Evolutionary conservation across 768 basidiomycete species (phyloP).

Genomic region (Vararia minispora): DNA sequence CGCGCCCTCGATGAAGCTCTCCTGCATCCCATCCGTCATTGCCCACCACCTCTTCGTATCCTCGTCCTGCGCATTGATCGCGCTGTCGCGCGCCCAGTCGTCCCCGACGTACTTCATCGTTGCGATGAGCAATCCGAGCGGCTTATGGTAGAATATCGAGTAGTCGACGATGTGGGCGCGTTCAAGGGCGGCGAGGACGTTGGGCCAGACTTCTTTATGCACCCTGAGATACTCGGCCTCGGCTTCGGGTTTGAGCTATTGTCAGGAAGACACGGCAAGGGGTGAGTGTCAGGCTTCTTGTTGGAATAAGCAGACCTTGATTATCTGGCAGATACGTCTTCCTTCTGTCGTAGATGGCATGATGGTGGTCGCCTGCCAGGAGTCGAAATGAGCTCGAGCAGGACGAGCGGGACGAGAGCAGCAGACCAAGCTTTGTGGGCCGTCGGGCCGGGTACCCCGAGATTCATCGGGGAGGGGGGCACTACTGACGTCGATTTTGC

Average conservation of each 20-base stretch:
- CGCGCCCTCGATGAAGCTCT: slow-evolving; percentile 61
- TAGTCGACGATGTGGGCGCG: slow-evolving; percentile 63
- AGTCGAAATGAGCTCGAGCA: too few relatives aligned
- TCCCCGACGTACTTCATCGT: slow-evolving; percentile 64
- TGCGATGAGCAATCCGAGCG: slow-evolving; percentile 59
- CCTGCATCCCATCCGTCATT: slow-evolving; percentile 69
- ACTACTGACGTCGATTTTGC: too few relatives aligned
- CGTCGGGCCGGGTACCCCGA: too few relatives aligned
- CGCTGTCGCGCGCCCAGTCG: slow-evolving; percentile 61
- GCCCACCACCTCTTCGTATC: slow-evolving; percentile 74
- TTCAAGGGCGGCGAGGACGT: slow-evolving; percentile 51
- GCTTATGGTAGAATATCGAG: slow-evolving; percentile 60
- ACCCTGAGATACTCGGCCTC: slow-evolving; percentile 43
- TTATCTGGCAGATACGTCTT: slow-evolving; percentile 63
- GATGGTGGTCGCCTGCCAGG: too few relatives aligned
- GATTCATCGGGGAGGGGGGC: too few relatives aligned
- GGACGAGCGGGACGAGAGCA: too few relatives aligned
- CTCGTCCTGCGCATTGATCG: slow-evolving; percentile 44
- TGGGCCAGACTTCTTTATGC: slow-evolving; percentile 58
- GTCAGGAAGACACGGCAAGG: neutral
- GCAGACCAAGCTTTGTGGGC: too few relatives aligned
- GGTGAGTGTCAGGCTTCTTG: neutral
- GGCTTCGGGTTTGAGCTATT: slow-evolving; percentile 42
- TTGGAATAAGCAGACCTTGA: slow-evolving; percentile 36
- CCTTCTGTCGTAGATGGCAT: too few relatives aligned